Percentiles rank a stretch among this genome's conserved stretches.
Conservation (phyloP, 1,284 basidiomycete species). For the Puccinia coronata region DNA sequence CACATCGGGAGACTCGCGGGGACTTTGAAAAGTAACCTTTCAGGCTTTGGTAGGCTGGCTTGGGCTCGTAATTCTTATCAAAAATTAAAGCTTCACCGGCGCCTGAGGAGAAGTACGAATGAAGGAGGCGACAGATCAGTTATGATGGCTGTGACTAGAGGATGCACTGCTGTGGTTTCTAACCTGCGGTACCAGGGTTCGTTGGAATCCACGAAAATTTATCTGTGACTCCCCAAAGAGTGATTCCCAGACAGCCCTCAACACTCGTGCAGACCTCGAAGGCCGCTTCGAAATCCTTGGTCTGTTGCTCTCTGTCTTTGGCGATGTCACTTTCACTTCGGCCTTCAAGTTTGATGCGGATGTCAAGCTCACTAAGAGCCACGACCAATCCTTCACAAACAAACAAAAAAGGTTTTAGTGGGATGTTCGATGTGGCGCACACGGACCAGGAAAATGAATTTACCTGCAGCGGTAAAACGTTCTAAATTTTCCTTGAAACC, state of each 20-base stretch:
- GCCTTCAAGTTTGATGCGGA: background rate
- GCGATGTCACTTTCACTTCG: background rate
- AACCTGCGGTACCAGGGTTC: background rate
- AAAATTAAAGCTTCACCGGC: background rate
- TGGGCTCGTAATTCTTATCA: background rate
- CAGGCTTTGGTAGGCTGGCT: background rate
- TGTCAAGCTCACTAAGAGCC: conserved; percentile 27
- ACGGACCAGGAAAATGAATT: background rate
- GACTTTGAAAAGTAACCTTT: background rate
- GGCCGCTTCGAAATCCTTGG: background rate
- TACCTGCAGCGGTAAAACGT: conserved; percentile 16
- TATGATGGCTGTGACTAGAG: background rate
- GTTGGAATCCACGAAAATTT: background rate
- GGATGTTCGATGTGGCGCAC: background rate
- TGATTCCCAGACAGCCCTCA: background rate
- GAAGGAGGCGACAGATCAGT: background rate
- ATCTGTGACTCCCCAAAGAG: conserved; percentile 4
- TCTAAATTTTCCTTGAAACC: conserved; percentile 18
- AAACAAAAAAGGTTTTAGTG: background rate
- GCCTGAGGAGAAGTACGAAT: background rate
- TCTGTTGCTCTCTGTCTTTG: conserved; percentile 9
- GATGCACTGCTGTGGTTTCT: background rate
- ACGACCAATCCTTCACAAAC: background rate
- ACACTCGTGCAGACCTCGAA: background rate
- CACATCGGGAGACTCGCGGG: background rate